phyloP scores from a whole-genome alignment of 2,329 filamentous ascomycete species.

The Bimuria novae-zelandiae region DNA sequence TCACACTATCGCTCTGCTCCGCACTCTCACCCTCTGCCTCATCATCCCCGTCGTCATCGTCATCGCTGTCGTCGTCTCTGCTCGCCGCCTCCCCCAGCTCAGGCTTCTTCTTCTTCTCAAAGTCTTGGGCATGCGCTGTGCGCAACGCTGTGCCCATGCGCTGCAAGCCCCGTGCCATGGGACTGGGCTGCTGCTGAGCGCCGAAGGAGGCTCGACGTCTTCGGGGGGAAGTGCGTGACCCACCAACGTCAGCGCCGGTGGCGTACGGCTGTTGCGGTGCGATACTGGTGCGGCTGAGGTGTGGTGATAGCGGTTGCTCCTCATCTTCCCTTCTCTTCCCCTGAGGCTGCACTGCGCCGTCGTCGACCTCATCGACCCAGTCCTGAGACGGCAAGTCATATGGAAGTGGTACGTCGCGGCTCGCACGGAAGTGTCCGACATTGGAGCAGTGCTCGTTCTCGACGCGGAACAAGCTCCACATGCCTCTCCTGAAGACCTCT shows the following conservation, averaged over 20 bases:
- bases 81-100: constrained; percentile 41
- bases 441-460: constrained; percentile 93
- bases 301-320: constrained; percentile 28
- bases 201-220: constrained; percentile 20
- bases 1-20: constrained; percentile 25
- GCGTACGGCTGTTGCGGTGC: constrained; percentile 11
- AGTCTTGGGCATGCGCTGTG: constrained; percentile 86
- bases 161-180: constrained; percentile 50
- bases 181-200: constrained; percentile 31
- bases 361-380: constrained; percentile 4
- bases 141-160: constrained; percentile 72
- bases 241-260: constrained; percentile 23
- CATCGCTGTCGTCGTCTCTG: constrained; percentile 38
- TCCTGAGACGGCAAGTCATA: constrained; percentile 59
- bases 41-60: constrained; percentile 40
- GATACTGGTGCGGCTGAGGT: constrained; percentile 21
- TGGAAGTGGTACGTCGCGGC: constrained; percentile 82
- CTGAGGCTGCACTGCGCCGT: constrained; percentile 6
- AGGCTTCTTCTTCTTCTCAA: constrained; percentile 74
- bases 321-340: constrained; percentile 27
- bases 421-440: constrained; percentile 86
- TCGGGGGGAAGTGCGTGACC: constrained; percentile 17
- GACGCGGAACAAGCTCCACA: constrained; percentile 92
- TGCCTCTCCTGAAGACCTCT: constrained; percentile 81
- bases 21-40: constrained; percentile 25